Base-by-base conservation (phyloP, 2,329 filamentous ascomycete species). In the Paecilomyces variotii region DNA sequence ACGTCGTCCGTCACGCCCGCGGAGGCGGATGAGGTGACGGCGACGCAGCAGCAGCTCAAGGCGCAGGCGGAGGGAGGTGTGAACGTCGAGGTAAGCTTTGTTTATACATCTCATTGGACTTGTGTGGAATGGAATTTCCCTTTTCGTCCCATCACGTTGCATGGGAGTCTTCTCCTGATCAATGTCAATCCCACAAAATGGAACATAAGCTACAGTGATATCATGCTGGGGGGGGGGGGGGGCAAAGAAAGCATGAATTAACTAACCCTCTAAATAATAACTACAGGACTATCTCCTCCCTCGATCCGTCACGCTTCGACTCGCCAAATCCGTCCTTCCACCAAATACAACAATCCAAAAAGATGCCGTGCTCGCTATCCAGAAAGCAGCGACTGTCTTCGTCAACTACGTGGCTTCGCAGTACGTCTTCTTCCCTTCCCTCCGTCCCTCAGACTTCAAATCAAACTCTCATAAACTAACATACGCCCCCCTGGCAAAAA, bases 341-440 rank as follows among this genome's bases (percentile, higher is more conserved):
- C 78, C 85, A 3, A 87, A 87, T 69, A 87, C 84, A 14, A 80
- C 82, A 54, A 84, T 87, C 49, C 82, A 86, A 65, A 86, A 86
- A 72, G 85, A 87, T 73, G 85, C 85, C 10, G 73, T 87, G 3
- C 73, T 85, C 14, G 85, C 85, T 6, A 80, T 87, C 61, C 82
- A 84, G 55, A 87, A 87, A 68, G 83, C 83, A 61, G 84, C 85
- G 28, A 87, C 85, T 3, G 85, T 87, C 3, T 87, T 87, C 70
- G 81, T 87, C 19, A 87, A 82, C 60, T 86, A 87, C 68, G 73
- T 87, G 54, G 81, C 83, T 59, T 80, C 81, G 58, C 78, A 81
- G 83, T 86, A 77, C 60, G 81, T 25, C 19, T 19, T 19, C 19
- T 19, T 19, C 19, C 19, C 19, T 19, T 19, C 19, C 19, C 19